Conservation (phyloP, 768 basidiomycete species). For the Terana coerulea region DNA sequence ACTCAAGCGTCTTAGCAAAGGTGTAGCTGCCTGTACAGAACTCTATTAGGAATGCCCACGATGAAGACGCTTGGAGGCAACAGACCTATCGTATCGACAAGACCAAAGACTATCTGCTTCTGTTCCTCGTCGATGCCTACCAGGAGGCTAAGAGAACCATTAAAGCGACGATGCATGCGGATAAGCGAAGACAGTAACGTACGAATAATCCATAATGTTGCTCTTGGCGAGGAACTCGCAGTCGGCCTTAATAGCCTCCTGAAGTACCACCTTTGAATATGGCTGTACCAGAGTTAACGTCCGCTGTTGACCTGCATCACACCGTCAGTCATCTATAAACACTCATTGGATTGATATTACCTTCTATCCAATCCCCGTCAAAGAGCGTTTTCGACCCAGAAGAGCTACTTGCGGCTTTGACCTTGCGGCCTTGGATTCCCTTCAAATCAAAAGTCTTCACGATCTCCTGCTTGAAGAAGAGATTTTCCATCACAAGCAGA, state of each 20-base stretch:
- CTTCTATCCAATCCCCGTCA: slow-evolving; percentile 86
- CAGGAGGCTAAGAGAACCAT: too few relatives aligned
- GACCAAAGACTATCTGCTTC: slow-evolving; percentile 69
- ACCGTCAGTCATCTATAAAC: background rate
- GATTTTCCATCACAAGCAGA: slow-evolving; percentile 81
- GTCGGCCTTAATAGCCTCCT: slow-evolving; percentile 65
- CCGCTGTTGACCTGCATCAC: slow-evolving; percentile 53
- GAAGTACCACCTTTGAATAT: slow-evolving; percentile 68
- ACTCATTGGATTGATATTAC: slow-evolving; percentile 27
- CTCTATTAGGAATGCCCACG: too few relatives aligned
- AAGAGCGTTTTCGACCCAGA: slow-evolving; percentile 56
- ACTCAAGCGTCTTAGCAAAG: slow-evolving; percentile 82
- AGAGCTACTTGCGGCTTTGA: slow-evolving; percentile 39
- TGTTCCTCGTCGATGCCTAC: slow-evolving; percentile 66
- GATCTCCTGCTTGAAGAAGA: slow-evolving; percentile 70
- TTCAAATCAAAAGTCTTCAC: slow-evolving; percentile 77
- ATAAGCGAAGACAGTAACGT: slow-evolving; percentile 28
- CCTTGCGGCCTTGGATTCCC: slow-evolving; percentile 75
- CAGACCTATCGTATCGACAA: slow-evolving; percentile 79
- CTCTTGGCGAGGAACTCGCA: slow-evolving; percentile 70
- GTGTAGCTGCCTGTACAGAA: slow-evolving; percentile 69
- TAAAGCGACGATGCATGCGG: too few relatives aligned
- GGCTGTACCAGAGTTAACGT: slow-evolving; percentile 64
- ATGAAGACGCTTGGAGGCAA: too few relatives aligned
- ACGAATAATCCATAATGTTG: slow-evolving; percentile 90